Evolutionary conservation across 176 grass and related monocot genomes (phyloP), one percentile per base, ranked within the genome.

Genomic region (Oryza meridionalis): DNA sequence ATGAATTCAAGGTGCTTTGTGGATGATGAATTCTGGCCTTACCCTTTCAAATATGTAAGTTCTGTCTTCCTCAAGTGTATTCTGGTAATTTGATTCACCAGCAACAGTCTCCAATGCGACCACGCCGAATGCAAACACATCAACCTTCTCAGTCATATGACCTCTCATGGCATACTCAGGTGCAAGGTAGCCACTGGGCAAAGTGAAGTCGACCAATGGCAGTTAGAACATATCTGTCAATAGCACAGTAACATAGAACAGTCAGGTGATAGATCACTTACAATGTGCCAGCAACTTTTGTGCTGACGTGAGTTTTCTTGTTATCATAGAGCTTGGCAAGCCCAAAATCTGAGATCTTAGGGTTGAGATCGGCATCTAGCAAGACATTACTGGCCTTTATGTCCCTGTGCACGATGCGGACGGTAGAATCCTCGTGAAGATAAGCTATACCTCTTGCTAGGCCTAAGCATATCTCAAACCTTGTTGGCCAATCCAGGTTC

Each of bases 331-430:
- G 90, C 72, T 88, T 95, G 0, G 90, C 93, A 4, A 95, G 84
- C 11, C 93, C 93, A n/a, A 95, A 95, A 76, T 95, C 93, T 2
- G 90, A 95, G 66, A 92, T 95, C 75, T 92, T 92, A 29, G 90
- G 93, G 17, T 78, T 95, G 24, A 92, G 87, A 84, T 92, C 76
- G 6, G 75, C 37, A 79, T 95, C 93, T 9, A 95, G 79, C 32
- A 95, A 84, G 33, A 95, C 82, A 68, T 95, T 95, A 17, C 90
- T 92, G 25, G 93, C 90, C 70, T 95, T 95, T 64, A 95, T 91
- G 58, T 95, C 93, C 82, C 93, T 92, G 84, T 95, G 93, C 26
- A 95, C 88, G 26, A 92, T 74, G 64, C 90, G 82, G 40, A 90
- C 13, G 40, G 70, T 81, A 6, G 93, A 95, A n/a, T 95, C 90